These are phyloP conservation scores for Lipomyces sp. DNA, from an alignment of 805 yeast genomes.

Conservation along the genomic window DNA sequence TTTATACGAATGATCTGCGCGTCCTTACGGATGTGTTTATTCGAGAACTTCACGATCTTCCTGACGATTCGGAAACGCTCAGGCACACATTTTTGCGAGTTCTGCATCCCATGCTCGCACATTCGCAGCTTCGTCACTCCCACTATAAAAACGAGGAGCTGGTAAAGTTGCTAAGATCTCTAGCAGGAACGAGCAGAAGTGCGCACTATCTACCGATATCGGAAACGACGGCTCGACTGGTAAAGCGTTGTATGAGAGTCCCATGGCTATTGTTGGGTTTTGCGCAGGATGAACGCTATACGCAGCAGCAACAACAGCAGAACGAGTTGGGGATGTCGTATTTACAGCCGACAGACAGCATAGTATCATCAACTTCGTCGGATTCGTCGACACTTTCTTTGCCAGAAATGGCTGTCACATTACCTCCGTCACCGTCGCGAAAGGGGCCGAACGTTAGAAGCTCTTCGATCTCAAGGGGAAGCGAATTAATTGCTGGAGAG, in stretches of 20 bases:
- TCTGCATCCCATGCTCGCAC: conserved; percentile 68
- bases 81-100: conserved; percentile 77
- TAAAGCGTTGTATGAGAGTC: conserved; percentile 31
- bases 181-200: conserved; percentile 42
- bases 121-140: conserved; percentile 62
- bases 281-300: background rate
- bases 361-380: background rate
- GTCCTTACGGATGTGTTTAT: conserved; percentile 82
- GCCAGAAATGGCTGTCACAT: conserved; percentile 2
- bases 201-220: conserved; percentile 30
- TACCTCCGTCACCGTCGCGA: background rate
- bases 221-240: conserved; percentile 34
- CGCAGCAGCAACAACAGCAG: background rate
- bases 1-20: conserved; percentile 82
- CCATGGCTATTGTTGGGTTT: conserved; percentile 27
- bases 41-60: conserved; percentile 74
- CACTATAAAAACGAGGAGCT: conserved; percentile 65
- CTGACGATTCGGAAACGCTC: conserved; percentile 58
- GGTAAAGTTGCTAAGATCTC: conserved; percentile 54
- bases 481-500: background rate
- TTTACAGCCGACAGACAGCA: background rate
- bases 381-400: background rate
- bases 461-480: background rate
- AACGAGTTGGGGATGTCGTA: background rate
- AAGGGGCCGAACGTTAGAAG: background rate